phyloP scores from a whole-genome alignment of 2,329 filamentous ascomycete species.

The Phaeosphaeria sp. region DNA sequence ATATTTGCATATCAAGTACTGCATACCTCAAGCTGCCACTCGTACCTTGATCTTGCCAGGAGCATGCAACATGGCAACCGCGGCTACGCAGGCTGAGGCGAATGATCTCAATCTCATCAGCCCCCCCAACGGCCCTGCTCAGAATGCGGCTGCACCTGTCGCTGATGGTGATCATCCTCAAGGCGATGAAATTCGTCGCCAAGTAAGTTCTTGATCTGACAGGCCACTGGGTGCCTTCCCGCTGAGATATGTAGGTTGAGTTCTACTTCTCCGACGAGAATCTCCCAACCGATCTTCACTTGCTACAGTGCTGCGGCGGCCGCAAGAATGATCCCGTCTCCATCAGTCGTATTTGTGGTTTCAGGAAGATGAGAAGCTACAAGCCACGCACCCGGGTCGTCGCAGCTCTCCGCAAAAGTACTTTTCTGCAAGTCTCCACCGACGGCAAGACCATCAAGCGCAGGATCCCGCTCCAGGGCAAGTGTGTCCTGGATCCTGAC shows the following conservation, averaged over 20 bases:
- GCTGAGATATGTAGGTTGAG: conserved; percentile 49
- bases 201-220: conserved; percentile 21
- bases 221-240: neutral
- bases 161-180: conserved; percentile 31
- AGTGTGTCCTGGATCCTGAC: conserved; percentile 36
- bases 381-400: conserved; percentile 49
- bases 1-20: no score
- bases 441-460: conserved; percentile 53
- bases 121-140: neutral
- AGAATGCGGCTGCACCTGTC: neutral
- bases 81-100: neutral
- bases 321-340: conserved; percentile 52
- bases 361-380: conserved; percentile 55
- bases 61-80: neutral
- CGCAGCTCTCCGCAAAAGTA: conserved; percentile 50
- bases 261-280: conserved; percentile 60
- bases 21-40: neutral
- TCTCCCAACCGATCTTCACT: conserved; percentile 50
- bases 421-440: conserved; percentile 49
- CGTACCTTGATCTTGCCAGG: neutral
- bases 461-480: conserved; percentile 47
- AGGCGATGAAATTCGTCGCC: conserved; percentile 34
- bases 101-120: neutral
- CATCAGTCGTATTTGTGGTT: conserved; percentile 52
- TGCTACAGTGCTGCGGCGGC: conserved; percentile 51